These are phyloP conservation scores for Fusarium sp. DNA, from an alignment of 2,329 filamentous ascomycete species.

Conservation along the genomic window DNA sequence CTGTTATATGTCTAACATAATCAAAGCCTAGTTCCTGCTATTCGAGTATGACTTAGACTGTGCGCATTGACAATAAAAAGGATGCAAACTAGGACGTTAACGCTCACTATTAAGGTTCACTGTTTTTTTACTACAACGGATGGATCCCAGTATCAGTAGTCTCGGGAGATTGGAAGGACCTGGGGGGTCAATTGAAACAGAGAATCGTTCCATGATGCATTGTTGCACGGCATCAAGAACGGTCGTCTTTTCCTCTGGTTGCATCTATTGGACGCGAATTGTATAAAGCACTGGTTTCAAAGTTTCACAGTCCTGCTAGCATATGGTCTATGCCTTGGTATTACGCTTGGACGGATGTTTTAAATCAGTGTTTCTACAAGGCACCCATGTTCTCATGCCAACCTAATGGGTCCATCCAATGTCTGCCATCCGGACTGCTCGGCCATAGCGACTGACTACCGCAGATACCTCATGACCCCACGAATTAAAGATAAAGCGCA, in stretches of 20 bases:
- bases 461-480: slow-evolving; percentile 7
- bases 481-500: slow-evolving; percentile 22
- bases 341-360: slow-evolving; percentile 24
- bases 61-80: slow-evolving; percentile 1
- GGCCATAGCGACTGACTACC: slow-evolving; percentile 4
- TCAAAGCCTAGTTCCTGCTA: neutral
- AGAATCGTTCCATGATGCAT: slow-evolving; percentile 30
- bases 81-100: neutral
- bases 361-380: slow-evolving; percentile 33
- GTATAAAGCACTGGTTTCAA: slow-evolving; percentile 15
- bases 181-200: neutral
- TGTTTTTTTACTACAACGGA: neutral
- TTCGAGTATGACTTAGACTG: neutral
- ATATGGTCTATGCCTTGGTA: slow-evolving; percentile 17
- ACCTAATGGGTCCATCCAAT: neutral
- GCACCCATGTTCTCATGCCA: slow-evolving; percentile 29
- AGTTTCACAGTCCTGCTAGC: slow-evolving; percentile 16
- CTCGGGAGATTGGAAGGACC: neutral
- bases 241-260: slow-evolving; percentile 4
- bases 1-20: neutral
- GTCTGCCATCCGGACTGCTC: slow-evolving; percentile 24
- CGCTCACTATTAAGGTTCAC: neutral
- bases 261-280: slow-evolving; percentile 4
- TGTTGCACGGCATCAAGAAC: slow-evolving; percentile 17
- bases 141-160: neutral